phyloP scores from a whole-genome alignment of 768 basidiomycete genomes.

The Tricholoma bakamatsutake region DNA sequence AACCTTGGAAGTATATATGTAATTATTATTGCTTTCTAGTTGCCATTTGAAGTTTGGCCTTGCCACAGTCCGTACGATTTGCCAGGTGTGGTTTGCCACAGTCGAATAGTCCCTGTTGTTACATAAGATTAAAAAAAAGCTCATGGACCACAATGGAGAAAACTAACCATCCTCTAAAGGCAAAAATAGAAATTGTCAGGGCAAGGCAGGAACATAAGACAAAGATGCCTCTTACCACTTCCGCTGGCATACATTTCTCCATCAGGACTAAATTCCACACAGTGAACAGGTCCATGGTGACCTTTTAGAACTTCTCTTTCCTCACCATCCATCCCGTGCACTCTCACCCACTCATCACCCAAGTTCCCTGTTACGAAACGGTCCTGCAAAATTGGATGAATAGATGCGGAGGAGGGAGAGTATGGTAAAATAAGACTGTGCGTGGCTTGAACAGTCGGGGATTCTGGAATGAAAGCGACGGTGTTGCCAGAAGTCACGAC shows the following conservation, averaged over 20 bases:
- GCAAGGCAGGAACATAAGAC: slow-evolving; percentile 6
- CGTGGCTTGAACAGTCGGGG: slow-evolving; percentile 57
- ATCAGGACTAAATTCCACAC: slow-evolving; percentile 90
- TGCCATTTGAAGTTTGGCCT: slow-evolving; percentile 42
- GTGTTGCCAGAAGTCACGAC: slow-evolving; percentile 90
- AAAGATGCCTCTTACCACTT: slow-evolving; percentile 61
- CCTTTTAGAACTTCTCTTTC: slow-evolving; percentile 92
- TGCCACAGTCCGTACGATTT: slow-evolving; percentile 92
- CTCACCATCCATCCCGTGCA: slow-evolving; percentile 86
- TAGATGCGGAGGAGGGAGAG: slow-evolving; percentile 88
- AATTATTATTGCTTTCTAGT: slow-evolving; percentile 25
- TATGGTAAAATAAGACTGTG: slow-evolving; percentile 80
- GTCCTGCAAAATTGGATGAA: slow-evolving; percentile 85
- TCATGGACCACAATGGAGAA: not conserved
- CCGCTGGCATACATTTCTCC: slow-evolving; percentile 98
- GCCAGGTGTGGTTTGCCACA: slow-evolving; percentile 96
- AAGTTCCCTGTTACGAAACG: slow-evolving; percentile 89
- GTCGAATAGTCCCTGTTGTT: slow-evolving; percentile 75
- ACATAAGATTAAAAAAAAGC: slow-evolving; percentile 4
- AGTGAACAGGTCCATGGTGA: slow-evolving; percentile 96
- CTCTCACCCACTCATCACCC: slow-evolving; percentile 93
- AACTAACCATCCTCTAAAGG: slow-evolving; percentile 1
- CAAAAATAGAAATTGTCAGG: not conserved
- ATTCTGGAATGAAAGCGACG: slow-evolving; percentile 83
- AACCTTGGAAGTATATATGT: slow-evolving; percentile 15